Conservation (phyloP, 208 protist species). For the Wallacemonas collosoma region DNA sequence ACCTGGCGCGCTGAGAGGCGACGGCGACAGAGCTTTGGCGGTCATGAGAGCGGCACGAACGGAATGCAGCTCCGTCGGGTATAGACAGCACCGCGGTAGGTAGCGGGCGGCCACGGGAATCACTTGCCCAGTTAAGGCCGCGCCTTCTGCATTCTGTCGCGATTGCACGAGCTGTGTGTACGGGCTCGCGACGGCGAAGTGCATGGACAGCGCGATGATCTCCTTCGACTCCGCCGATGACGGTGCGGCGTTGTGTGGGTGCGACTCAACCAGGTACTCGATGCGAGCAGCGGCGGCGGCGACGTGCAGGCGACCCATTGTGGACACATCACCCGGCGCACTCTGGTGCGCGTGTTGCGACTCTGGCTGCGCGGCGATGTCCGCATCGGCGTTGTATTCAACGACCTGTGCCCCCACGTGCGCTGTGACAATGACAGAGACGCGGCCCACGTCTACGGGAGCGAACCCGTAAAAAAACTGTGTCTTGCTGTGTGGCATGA, state of each 20-base stretch:
- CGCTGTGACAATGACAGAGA: slow-evolving; percentile 44
- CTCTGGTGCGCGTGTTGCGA: background rate
- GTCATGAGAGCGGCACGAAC: background rate
- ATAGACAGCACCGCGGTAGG: slow-evolving; percentile 23
- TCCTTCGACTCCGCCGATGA: slow-evolving; percentile 39
- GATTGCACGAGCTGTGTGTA: slow-evolving; percentile 56
- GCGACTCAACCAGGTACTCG: slow-evolving; percentile 29
- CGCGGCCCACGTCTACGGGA: slow-evolving; percentile 22
- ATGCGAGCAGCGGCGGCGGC: slow-evolving; percentile 52
- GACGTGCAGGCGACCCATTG: slow-evolving; percentile 39
- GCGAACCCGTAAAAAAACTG: slow-evolving; percentile 44
- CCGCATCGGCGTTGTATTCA: slow-evolving; percentile 54
- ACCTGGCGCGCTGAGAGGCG: background rate
- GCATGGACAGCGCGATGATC: slow-evolving; percentile 39
- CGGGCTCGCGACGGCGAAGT: slow-evolving; percentile 48
- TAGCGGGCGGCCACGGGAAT: slow-evolving; percentile 20
- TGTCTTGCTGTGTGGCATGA: slow-evolving; percentile 40
- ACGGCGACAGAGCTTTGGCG: background rate
- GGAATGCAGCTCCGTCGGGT: slow-evolving; percentile 17
- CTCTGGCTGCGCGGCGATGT: slow-evolving; percentile 17
- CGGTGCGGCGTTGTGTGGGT: slow-evolving; percentile 13
- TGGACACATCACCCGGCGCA: background rate
- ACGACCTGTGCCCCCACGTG: slow-evolving; percentile 44
- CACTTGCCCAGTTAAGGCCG: background rate
- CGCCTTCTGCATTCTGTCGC: background rate